phyloP scores from a whole-genome alignment of 495 filamentous ascomycete genomes.

The Penicillium crystallinum region DNA sequence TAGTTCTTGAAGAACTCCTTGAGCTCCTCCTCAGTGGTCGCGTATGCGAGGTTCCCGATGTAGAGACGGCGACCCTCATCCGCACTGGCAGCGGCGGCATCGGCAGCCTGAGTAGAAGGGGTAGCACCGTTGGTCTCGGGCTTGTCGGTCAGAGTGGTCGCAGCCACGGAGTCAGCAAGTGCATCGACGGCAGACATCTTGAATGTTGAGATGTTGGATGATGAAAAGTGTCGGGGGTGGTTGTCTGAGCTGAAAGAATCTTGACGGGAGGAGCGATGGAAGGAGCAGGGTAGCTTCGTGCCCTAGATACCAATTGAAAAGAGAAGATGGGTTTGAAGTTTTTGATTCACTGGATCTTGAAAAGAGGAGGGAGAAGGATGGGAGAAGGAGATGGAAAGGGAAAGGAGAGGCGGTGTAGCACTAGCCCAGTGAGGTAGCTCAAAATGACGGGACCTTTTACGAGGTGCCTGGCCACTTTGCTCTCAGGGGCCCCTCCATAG shows the following conservation, averaged over 20 bases:
- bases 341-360: conserved; percentile 16
- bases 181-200: conserved; percentile 57
- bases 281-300: conserved; percentile 82
- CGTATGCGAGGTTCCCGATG: conserved; percentile 99
- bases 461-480: neutral
- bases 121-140: conserved; percentile 77
- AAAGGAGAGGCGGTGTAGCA: conserved; percentile 25
- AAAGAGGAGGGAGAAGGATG: conserved; percentile 21
- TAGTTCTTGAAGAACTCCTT: conserved; percentile 98
- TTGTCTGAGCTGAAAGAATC: conserved; percentile 36
- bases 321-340: conserved; percentile 25
- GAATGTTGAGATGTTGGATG: conserved; percentile 33
- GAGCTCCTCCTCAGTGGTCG: conserved; percentile 99
- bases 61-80: conserved; percentile 98
- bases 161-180: conserved; percentile 46
- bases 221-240: conserved; percentile 20
- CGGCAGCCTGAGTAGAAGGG: conserved; percentile 62
- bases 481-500: neutral
- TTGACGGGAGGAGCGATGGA: conserved; percentile 41
- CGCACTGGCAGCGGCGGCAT: conserved; percentile 91
- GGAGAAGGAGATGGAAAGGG: conserved; percentile 16
- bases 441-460: neutral
- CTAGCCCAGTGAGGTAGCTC: conserved; percentile 14
- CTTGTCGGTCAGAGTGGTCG: conserved; percentile 46
- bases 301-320: conserved; percentile 62